A percentile compares a stretch with the other conserved stretches of the same genome.
Evolutionary conservation across 805 yeast genomes (phyloP).

Genomic region (Suhomyces canberraensis): DNA sequence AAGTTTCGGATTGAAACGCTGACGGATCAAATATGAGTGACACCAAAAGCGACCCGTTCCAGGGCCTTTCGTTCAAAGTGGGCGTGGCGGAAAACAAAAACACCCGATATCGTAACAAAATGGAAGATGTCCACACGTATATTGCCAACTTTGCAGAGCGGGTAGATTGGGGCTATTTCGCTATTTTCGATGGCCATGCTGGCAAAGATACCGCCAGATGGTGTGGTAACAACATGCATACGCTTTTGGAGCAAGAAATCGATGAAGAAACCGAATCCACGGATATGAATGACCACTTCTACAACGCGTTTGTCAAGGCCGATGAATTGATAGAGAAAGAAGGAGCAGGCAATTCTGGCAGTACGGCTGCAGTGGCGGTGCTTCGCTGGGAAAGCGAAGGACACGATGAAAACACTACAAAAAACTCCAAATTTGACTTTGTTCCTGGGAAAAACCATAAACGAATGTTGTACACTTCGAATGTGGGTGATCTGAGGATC

Average conservation of each 20-base stretch:
- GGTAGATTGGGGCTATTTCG: slow-evolving; percentile 92
- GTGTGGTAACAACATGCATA: slow-evolving; percentile 87
- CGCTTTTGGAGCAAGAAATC: slow-evolving; percentile 58
- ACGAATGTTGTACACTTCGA: slow-evolving; percentile 85
- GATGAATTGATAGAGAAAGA: slow-evolving; percentile 64
- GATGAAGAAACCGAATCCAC: slow-evolving; percentile 3
- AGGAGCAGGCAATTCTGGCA: slow-evolving; percentile 74
- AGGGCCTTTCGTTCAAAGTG: slow-evolving; percentile 67
- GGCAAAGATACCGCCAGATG: slow-evolving; percentile 90
- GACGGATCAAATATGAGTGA: too few relatives aligned
- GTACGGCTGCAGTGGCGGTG: slow-evolving; percentile 94
- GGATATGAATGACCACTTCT: slow-evolving; percentile 65
- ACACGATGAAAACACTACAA: slow-evolving; percentile 10
- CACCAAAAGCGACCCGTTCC: slow-evolving; percentile 48
- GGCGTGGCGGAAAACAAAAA: slow-evolving; percentile 94
- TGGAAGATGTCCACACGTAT: slow-evolving; percentile 96
- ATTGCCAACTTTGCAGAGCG: slow-evolving; percentile 90
- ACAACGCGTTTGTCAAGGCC: slow-evolving; percentile 68
- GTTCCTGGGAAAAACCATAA: slow-evolving; percentile 49
- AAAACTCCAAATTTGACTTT: slow-evolving; percentile 41
- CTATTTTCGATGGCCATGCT: slow-evolving; percentile 96
- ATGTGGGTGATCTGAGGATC: slow-evolving; percentile 90
- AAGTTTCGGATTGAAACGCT: too few relatives aligned
- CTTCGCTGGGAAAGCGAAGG: slow-evolving; percentile 71
- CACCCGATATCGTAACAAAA: slow-evolving; percentile 71